A percentile compares a stretch with the other conserved stretches of the same genome.
Conservation (phyloP, 2,329 filamentous ascomycete species). For the Leptographium wingfieldii region DNA sequence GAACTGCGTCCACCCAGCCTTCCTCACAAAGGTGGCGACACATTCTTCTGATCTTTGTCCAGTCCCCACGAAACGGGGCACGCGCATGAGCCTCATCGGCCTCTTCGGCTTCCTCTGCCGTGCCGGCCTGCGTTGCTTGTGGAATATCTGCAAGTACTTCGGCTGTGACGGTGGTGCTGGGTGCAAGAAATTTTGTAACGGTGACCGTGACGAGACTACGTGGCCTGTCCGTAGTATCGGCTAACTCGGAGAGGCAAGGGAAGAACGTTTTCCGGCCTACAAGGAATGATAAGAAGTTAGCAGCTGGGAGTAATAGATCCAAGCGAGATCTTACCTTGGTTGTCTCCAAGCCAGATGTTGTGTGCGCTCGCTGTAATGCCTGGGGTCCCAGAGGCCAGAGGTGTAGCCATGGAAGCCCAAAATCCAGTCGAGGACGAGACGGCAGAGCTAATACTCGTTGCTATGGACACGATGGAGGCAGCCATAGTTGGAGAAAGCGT, state of each 20-base stretch:
- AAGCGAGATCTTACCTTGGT: not conserved
- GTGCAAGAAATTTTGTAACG: not conserved
- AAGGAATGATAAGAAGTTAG: not conserved
- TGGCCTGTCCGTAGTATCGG: not conserved
- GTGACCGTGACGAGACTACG: not conserved
- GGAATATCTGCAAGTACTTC: not conserved
- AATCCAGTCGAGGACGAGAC: not conserved
- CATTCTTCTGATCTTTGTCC: not conserved
- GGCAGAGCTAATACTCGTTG: no score
- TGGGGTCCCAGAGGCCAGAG: no score
- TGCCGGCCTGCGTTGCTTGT: not conserved
- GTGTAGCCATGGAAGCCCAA: not conserved
- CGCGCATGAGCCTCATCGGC: not conserved
- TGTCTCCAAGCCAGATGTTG: not conserved
- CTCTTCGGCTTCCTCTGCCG: not conserved
- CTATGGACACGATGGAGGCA: no score
- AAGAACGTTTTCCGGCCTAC: no score
- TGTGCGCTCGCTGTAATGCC: no score
- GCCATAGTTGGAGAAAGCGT: no score
- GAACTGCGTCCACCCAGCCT: not conserved
- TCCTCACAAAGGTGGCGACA: not conserved
- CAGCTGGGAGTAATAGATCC: not conserved
- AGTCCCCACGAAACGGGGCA: not conserved
- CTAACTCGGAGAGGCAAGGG: no score
- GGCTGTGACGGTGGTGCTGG: not conserved